These are phyloP conservation scores for Sporisorium reilianum DNA, from an alignment of 1,284 basidiomycete species.

Conservation along the genomic window DNA sequence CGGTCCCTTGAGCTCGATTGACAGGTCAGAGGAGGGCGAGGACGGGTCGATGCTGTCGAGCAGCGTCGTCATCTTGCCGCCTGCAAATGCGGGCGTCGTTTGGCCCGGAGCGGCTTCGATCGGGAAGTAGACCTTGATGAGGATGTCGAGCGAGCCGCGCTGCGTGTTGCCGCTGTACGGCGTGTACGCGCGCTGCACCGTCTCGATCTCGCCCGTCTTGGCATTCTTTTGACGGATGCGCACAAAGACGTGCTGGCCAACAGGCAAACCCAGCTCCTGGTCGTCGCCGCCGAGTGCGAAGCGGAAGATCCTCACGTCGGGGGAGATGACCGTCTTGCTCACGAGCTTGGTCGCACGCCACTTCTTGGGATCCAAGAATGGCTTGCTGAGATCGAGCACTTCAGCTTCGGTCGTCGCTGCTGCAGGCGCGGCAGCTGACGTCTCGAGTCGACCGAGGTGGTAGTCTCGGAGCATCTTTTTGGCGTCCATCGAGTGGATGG, in stretches of 20 bases:
- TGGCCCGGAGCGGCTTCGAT: constrained; percentile 32
- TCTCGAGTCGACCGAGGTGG: constrained; percentile 53
- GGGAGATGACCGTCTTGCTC: constrained; percentile 72
- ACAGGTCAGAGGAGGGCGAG: constrained; percentile 50
- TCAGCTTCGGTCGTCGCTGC: constrained; percentile 21
- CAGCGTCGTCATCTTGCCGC: constrained; percentile 76
- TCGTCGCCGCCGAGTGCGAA: constrained; percentile 73
- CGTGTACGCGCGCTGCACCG: constrained; percentile 77
- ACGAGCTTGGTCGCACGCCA: constrained; percentile 74
- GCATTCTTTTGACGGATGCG: constrained; percentile 60
- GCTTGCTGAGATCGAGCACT: constrained; percentile 49
- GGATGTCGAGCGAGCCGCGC: constrained; percentile 72
- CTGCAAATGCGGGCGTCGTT: constrained; percentile 51
- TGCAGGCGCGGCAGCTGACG: neutral
- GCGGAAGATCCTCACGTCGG: constrained; percentile 74
- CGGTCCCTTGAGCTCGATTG: constrained; percentile 75
- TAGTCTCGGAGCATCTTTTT: constrained; percentile 73
- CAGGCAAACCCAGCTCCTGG: constrained; percentile 75
- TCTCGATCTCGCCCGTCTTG: constrained; percentile 71
- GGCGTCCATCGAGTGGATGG: constrained; percentile 74
- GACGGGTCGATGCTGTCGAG: constrained; percentile 72
- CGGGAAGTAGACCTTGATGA: constrained; percentile 76
- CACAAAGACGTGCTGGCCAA: constrained; percentile 76
- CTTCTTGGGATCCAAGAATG: constrained; percentile 73
- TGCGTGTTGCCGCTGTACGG: constrained; percentile 73